Conservation (phyloP, 208 protist genomes). For the Naegleria fowleri region DNA sequence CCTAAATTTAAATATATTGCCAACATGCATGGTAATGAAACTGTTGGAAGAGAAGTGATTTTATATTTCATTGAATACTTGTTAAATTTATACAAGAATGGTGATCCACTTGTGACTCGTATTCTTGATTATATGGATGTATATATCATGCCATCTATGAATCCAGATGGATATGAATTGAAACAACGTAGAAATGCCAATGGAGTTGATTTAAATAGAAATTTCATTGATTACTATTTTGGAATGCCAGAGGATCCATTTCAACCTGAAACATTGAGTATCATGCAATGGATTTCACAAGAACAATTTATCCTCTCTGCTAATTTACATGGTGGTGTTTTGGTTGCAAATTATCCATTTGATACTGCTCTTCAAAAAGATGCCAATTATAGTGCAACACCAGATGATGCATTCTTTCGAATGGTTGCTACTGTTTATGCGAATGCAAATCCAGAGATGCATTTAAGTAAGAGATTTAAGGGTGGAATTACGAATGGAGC, state of each 20-base stretch:
- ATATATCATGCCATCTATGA: constrained; percentile 24
- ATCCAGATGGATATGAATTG: constrained; percentile 26
- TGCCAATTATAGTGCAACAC: constrained; percentile 4
- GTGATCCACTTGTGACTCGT: background rate
- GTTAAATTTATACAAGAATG: background rate
- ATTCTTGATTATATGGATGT: constrained; percentile 17
- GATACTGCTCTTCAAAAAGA: background rate
- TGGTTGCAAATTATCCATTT: constrained; percentile 27
- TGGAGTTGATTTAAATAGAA: constrained; percentile 30
- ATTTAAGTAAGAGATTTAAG: background rate
- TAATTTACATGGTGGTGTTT: constrained; percentile 13
- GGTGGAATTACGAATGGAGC: constrained; percentile 26
- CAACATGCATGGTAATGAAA: constrained; percentile 29
- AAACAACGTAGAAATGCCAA: constrained; percentile 3
- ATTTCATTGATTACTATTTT: background rate
- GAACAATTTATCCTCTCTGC: background rate
- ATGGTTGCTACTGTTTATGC: background rate
- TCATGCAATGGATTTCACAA: background rate
- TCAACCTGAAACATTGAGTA: background rate
- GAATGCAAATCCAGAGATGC: background rate
- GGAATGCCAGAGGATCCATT: background rate
- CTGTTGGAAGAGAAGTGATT: constrained; percentile 21
- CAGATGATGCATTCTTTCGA: constrained; percentile 8
- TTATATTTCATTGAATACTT: constrained; percentile 13
- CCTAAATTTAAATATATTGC: constrained; percentile 11